A percentile compares a stretch with the other conserved stretches of the same genome.
phyloP scores from a whole-genome alignment of 129 eudicot genomes.

The Logfia minima region DNA sequence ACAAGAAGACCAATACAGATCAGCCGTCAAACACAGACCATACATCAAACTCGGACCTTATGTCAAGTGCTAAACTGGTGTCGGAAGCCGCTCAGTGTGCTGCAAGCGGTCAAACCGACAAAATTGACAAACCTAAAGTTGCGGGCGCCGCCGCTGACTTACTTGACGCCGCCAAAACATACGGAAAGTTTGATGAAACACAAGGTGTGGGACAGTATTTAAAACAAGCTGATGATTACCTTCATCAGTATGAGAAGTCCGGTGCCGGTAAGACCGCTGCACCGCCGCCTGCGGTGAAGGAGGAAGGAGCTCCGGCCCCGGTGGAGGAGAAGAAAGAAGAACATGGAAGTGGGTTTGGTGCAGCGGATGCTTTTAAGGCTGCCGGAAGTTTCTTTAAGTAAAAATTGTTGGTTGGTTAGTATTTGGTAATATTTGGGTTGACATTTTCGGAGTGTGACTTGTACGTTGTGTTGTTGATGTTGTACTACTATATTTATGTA shows the following conservation, averaged over 20 bases:
- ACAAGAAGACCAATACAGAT: conserved; percentile 22
- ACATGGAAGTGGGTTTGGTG: conserved; percentile 50
- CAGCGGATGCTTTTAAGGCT: conserved; percentile 45
- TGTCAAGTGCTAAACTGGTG: conserved; percentile 48
- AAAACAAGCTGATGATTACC: conserved; percentile 62
- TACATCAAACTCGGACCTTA: conserved; percentile 32
- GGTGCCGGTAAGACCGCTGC: conserved; percentile 19
- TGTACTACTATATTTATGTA: conserved; percentile 23
- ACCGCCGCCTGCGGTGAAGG: conserved; percentile 15
- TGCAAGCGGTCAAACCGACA: conserved; percentile 40
- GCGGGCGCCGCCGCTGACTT: conserved; percentile 70
- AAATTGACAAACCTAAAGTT: conserved; percentile 50
- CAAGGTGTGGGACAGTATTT: conserved; percentile 58
- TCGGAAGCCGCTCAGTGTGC: conserved; percentile 60
- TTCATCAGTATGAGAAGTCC: conserved; percentile 52
- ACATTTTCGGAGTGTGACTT: not conserved
- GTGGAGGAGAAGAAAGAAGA: conserved; percentile 24
- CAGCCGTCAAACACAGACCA: conserved; percentile 19
- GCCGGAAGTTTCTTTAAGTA: conserved; percentile 62
- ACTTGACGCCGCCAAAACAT: conserved; percentile 45
- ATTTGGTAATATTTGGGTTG: too few relatives aligned
- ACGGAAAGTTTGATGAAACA: conserved; percentile 62
- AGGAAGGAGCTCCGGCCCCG: conserved; percentile 8
- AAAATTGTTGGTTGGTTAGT: not conserved
- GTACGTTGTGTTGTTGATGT: conserved; percentile 23